A percentile compares a stretch with the other conserved stretches of the same genome.
Evolutionary conservation across 2,329 filamentous ascomycete genomes (phyloP).

Genomic region (Aspergillus thermomutatus): DNA sequence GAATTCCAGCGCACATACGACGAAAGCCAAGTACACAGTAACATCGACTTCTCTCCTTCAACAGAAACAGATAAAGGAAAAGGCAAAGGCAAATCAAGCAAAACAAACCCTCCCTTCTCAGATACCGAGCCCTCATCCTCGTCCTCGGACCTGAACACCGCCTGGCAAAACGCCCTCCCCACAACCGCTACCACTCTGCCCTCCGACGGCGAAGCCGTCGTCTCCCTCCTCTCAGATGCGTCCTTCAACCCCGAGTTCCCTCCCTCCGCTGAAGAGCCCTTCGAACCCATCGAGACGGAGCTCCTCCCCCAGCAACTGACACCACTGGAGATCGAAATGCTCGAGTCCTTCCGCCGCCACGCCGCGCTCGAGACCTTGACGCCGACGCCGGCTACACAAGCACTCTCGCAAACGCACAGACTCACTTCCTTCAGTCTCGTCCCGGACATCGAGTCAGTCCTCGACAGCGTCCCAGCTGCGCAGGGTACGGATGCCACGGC

Average conservation of each 20-base stretch:
- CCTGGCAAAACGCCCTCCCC: slow-evolving; percentile 18
- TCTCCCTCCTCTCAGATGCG: slow-evolving; percentile 35
- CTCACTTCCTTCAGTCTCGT: slow-evolving; percentile 31
- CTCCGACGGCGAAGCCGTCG: slow-evolving; percentile 42
- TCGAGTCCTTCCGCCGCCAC: slow-evolving; percentile 32
- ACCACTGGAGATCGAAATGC: slow-evolving; percentile 23
- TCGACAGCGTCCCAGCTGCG: slow-evolving; percentile 21
- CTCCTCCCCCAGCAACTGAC: slow-evolving; percentile 21
- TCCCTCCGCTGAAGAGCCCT: slow-evolving; percentile 19
- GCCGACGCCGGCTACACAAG: slow-evolving; percentile 2
- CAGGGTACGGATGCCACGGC: slow-evolving; percentile 12
- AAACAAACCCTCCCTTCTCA: not conserved
- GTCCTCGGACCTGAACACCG: slow-evolving; percentile 7
- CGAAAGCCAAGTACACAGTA: not conserved
- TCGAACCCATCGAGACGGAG: slow-evolving; percentile 22
- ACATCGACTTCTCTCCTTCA: not conserved
- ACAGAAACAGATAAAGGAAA: slow-evolving; percentile 10
- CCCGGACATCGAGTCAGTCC: slow-evolving; percentile 31
- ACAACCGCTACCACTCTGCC: slow-evolving; percentile 4
- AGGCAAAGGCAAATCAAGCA: slow-evolving; percentile 11
- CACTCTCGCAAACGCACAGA: slow-evolving; percentile 2
- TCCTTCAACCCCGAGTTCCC: slow-evolving; percentile 31
- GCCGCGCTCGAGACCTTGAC: slow-evolving; percentile 2
- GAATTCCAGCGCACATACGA: slow-evolving; percentile 21
- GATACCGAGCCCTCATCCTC: slow-evolving; percentile 2